A percentile compares a stretch with the other conserved stretches of the same genome.
phyloP scores from a whole-genome alignment of 75 land plant genomes.

The Pinus albicaulis region DNA sequence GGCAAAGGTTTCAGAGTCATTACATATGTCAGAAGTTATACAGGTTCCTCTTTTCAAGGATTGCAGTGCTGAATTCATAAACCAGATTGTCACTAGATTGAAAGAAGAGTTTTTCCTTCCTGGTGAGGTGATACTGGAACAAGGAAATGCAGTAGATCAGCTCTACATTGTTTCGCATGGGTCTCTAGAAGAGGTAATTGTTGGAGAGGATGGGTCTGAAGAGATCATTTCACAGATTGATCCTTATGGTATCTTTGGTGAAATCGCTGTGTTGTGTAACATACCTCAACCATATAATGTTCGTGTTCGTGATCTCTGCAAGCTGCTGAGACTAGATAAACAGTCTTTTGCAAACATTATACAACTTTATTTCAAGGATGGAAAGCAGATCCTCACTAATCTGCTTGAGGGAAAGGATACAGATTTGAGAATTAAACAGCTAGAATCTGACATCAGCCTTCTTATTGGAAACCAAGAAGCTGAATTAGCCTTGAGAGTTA shows the following conservation, averaged over 20 bases:
- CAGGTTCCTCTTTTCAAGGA: conserved; percentile 61
- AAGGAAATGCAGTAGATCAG: conserved; percentile 77
- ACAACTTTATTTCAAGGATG: conserved; percentile 57
- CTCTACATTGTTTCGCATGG: conserved; percentile 76
- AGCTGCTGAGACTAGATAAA: conserved; percentile 69
- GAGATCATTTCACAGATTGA: conserved; percentile 34
- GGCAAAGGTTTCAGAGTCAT: conserved; percentile 65
- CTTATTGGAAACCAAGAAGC: conserved; percentile 66
- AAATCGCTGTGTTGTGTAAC: conserved; percentile 73
- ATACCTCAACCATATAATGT: conserved; percentile 85
- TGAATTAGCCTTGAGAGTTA: conserved; percentile 65
- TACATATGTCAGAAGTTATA: conserved; percentile 48
- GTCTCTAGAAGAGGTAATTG: conserved; percentile 52
- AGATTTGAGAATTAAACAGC: conserved; percentile 30
- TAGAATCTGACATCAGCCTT: conserved; percentile 61
- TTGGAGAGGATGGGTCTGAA: conserved; percentile 59
- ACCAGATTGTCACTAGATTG: conserved; percentile 69
- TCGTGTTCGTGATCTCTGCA: conserved; percentile 62
- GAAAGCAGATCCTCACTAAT: conserved; percentile 50
- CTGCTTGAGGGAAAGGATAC: conserved; percentile 56
- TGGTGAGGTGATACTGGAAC: conserved; percentile 80
- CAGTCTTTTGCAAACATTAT: conserved; percentile 51
- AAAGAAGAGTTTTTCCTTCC: conserved; percentile 90
- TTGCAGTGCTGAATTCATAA: conserved; percentile 73
- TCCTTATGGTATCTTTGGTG: conserved; percentile 59